These are phyloP conservation scores for Litchi chinensis DNA, from an alignment of 345 rosid genomes.

Conservation along the genomic window DNA sequence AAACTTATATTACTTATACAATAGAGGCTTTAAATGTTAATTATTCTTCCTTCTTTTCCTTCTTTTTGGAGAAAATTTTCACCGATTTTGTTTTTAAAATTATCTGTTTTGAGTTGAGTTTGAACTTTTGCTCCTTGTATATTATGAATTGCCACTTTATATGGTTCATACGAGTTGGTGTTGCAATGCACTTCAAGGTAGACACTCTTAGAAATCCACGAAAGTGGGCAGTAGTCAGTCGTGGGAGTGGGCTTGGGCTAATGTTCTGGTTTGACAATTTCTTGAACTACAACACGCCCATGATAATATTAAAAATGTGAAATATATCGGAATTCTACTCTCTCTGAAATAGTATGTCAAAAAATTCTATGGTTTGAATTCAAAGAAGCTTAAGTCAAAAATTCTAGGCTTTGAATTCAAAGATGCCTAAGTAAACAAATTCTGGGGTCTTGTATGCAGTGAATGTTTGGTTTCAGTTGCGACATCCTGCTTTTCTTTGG, in stretches of 20 bases:
- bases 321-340: background rate
- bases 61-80: background rate
- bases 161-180: background rate
- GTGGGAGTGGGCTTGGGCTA: background rate
- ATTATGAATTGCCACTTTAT: background rate
- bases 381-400: background rate
- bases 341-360: background rate
- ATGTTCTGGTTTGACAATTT: background rate
- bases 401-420: background rate
- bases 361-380: background rate
- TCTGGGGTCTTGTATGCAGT: background rate
- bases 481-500: background rate
- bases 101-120: background rate
- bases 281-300: background rate
- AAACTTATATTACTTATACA: background rate
- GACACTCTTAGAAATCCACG: background rate
- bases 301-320: background rate
- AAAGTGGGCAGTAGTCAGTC: too few relatives aligned
- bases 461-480: too few relatives aligned
- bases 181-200: background rate
- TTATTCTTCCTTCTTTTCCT: background rate
- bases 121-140: background rate
- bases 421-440: background rate
- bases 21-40: background rate
- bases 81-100: background rate